phyloP scores from a whole-genome alignment of 768 basidiomycete species.

The Lactarius quietus region DNA sequence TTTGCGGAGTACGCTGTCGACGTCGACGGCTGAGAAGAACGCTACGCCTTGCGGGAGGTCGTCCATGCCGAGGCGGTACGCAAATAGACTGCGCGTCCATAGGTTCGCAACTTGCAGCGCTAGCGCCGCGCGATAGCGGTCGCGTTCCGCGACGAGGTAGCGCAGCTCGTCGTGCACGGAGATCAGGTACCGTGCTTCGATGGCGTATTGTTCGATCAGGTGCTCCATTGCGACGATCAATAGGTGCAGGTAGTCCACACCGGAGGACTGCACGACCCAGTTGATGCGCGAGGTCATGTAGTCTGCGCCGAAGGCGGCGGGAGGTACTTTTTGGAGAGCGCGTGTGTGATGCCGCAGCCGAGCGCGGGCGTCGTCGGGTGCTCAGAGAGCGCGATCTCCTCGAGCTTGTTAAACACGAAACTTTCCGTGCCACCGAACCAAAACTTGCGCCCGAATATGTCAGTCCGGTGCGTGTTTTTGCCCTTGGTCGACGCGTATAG shows the following conservation, averaged over 20 bases:
- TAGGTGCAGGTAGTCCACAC: conserved; percentile 96
- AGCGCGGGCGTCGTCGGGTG: conserved; percentile 89
- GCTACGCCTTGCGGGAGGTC: conserved; percentile 94
- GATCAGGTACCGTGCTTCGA: conserved; percentile 88
- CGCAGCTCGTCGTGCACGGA: conserved; percentile 98
- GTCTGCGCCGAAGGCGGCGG: conserved; percentile 73
- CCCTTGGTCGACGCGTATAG: conserved; percentile 94
- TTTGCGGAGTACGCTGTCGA: conserved; percentile 88
- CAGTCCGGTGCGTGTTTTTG: conserved; percentile 70
- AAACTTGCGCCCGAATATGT: conserved; percentile 78
- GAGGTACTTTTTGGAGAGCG: conserved; percentile 86
- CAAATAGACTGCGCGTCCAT: conserved; percentile 91
- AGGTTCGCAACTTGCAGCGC: conserved; percentile 94
- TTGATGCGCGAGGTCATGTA: conserved; percentile 97
- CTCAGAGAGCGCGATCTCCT: conserved; percentile 87
- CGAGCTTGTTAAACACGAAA: conserved; percentile 96
- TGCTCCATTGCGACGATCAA: conserved; percentile 94
- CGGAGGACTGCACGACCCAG: conserved; percentile 99
- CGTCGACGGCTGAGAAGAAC: conserved; percentile 95
- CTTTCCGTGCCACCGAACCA: conserved; percentile 98
- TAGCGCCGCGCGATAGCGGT: conserved; percentile 85
- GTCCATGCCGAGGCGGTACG: conserved; percentile 91
- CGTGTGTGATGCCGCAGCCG: conserved; percentile 90
- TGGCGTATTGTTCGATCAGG: conserved; percentile 73
- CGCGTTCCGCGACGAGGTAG: conserved; percentile 85